Evolutionary conservation across 805 yeast genomes (phyloP), one percentile per base, ranked within the genome.

Genomic region (Cephaloascus fragrans): DNA sequence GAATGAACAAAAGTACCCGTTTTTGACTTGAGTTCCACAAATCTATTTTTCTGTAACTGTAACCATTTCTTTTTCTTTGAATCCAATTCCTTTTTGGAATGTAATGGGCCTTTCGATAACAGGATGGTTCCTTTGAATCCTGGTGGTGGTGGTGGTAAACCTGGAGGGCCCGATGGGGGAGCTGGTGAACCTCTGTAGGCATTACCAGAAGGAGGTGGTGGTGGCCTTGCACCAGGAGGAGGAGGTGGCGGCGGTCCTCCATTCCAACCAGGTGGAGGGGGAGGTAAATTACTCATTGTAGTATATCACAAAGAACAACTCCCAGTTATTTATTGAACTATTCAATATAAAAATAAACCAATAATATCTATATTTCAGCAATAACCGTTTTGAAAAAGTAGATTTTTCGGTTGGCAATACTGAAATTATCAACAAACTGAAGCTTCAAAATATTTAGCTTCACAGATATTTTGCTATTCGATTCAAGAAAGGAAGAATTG

Each of bases 1-100:
- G 83, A 69, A 37, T 72, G 77, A 9, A 77, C 76, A 34, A 64
- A 61, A 12, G 80, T 69, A 28, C 74, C 65, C 41, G 55, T 49
- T 38, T 53, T 43, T 17, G 50, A 39, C 41, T 37, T 47, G 32
- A 39, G 33, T 18, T 62, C 65, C 16, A 67, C 59, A 53, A 69
- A 81, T 42, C 83, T 61, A 33, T 53, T 56, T 51, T 81, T 83
- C 47, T 83, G 95, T 2, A 73, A 35, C 39, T 68, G 73, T 8
- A 70, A 61, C 94, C 93, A 84, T 47, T 70, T 67, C 41, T 67
- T 61, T 43, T 74, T 71, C 39, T 75, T 62, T 18, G 57, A 52
- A 20, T 66, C 64, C 4, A 77, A 56, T 35, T 62, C 65, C 3
- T 43, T 34, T 39, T 39, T 18, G 38, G 41, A 14, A 35, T 40